These are phyloP conservation scores for Tephrocybe sp. DNA, from an alignment of 768 basidiomycete genomes.

Conservation along the genomic window DNA sequence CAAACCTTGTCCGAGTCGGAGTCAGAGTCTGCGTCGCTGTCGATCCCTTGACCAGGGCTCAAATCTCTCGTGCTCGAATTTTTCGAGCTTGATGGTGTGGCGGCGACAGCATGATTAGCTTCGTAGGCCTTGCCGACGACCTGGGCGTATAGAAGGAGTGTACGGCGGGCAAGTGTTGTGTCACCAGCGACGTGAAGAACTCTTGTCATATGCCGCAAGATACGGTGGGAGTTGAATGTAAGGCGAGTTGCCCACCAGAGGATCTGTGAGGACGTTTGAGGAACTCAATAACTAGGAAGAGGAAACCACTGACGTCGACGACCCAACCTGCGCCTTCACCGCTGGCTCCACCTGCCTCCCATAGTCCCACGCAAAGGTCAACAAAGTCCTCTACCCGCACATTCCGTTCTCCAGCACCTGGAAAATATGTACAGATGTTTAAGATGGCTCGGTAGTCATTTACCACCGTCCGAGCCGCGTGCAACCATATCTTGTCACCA, in stretches of 20 bases:
- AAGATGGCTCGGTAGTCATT: slow-evolving; percentile 73
- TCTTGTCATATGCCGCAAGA: slow-evolving; percentile 84
- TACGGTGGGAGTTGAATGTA: slow-evolving; percentile 88
- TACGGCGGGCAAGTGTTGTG: slow-evolving; percentile 64
- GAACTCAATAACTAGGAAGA: not conserved
- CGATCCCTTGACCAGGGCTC: slow-evolving; percentile 14
- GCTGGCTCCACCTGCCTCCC: slow-evolving; percentile 71
- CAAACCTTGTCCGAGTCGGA: slow-evolving; percentile 41
- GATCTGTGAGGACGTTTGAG: slow-evolving; percentile 42
- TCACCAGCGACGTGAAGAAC: slow-evolving; percentile 65
- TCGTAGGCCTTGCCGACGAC: slow-evolving; percentile 83
- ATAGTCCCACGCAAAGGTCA: slow-evolving; percentile 76
- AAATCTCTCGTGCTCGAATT: slow-evolving; percentile 2
- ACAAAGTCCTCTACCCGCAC: slow-evolving; percentile 79
- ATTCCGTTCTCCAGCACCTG: slow-evolving; percentile 79
- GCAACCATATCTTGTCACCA: slow-evolving; percentile 48
- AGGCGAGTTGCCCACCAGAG: slow-evolving; percentile 94
- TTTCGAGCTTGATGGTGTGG: not conserved
- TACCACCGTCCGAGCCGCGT: slow-evolving; percentile 63
- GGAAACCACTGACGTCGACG: slow-evolving; percentile 61
- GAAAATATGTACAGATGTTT: slow-evolving; percentile 70
- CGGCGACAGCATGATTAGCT: slow-evolving; percentile 31
- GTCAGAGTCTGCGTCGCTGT: slow-evolving; percentile 61
- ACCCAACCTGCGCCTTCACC: slow-evolving; percentile 74
- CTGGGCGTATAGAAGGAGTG: slow-evolving; percentile 78